These are phyloP conservation scores for Uncinocarpus reesii DNA, from an alignment of 2,329 filamentous ascomycete genomes.

Conservation along the genomic window DNA sequence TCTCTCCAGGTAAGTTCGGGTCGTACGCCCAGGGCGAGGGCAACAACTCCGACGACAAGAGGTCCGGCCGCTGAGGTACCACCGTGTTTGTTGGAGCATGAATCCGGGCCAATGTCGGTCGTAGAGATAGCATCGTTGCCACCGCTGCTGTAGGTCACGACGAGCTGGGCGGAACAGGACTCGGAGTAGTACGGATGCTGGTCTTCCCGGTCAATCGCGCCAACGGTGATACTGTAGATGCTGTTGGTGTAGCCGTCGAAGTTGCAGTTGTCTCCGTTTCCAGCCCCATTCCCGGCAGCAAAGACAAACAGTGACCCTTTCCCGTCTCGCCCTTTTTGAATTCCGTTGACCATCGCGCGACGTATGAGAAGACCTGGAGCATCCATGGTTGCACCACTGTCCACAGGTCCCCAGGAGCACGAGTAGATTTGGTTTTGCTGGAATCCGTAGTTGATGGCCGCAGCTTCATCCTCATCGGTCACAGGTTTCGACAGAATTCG, in stretches of 20 bases:
- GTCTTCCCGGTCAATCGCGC: constrained; percentile 78
- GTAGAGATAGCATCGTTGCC: constrained; percentile 85
- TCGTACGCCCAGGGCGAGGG: constrained; percentile 71
- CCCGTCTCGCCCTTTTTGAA: constrained; percentile 75
- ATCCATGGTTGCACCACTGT: constrained; percentile 91
- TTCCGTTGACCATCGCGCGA: constrained; percentile 79
- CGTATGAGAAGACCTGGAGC: constrained; percentile 80
- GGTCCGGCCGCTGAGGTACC: constrained; percentile 94
- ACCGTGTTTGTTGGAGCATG: constrained; percentile 72
- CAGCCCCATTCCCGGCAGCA: constrained; percentile 86
- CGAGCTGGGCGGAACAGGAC: constrained; percentile 85
- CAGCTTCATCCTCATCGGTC: constrained; percentile 81
- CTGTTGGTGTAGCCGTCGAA: constrained; percentile 99
- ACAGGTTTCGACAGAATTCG: constrained; percentile 88
- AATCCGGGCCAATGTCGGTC: constrained; percentile 77
- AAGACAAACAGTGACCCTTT: constrained; percentile 92
- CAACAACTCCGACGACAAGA: constrained; percentile 82
- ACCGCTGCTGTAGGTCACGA: constrained; percentile 94
- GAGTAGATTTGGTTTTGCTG: constrained; percentile 95
- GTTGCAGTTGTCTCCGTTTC: constrained; percentile 88
- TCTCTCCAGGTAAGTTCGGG: constrained; percentile 90
- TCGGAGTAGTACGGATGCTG: constrained; percentile 94
- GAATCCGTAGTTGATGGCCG: constrained; percentile 83
- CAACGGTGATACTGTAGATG: constrained; percentile 96
- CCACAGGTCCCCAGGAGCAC: constrained; percentile 94